Evolutionary conservation across 2,329 filamentous ascomycete species (phyloP).

Genomic region (Arthrinium puccinioides): DNA sequence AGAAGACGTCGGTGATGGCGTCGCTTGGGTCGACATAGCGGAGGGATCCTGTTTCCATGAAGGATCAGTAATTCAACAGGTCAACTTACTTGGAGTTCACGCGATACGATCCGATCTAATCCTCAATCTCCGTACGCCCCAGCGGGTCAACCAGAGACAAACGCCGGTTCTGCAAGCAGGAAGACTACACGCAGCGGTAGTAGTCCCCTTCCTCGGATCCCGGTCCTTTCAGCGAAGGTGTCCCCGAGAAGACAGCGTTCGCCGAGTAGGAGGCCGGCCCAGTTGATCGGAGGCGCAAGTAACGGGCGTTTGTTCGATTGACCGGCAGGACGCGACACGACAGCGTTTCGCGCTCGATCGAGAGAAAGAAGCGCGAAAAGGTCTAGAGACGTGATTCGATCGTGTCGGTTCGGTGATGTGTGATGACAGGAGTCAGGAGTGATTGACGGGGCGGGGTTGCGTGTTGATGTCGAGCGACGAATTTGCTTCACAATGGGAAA

Average conservation of each 20-base stretch:
- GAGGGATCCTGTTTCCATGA: not conserved
- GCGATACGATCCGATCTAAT: too few relatives aligned
- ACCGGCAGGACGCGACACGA: conserved; percentile 6
- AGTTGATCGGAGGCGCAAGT: conserved; percentile 5
- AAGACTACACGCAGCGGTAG: conserved; percentile 1
- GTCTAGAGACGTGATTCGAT: conserved; percentile 1
- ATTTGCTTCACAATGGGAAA: not conserved
- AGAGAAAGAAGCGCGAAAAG: not conserved
- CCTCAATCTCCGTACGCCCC: conserved; percentile 4
- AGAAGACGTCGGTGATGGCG: not conserved
- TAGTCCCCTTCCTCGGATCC: conserved; percentile 6
- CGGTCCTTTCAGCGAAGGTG: conserved; percentile 5
- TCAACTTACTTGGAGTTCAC: too few relatives aligned
- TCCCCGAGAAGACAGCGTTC: conserved; percentile 1
- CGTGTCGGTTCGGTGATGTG: not conserved
- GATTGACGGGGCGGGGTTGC: too few relatives aligned
- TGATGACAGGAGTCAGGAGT: too few relatives aligned
- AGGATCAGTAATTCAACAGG: too few relatives aligned
- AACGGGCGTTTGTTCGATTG: conserved; percentile 2
- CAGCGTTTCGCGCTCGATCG: not conserved
- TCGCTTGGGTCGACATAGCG: conserved; percentile 1
- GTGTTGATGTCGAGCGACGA: too few relatives aligned
- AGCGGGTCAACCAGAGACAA: conserved; percentile 6
- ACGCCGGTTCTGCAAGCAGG: conserved; percentile 6
- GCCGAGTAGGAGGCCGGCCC: conserved; percentile 5